phyloP scores from a whole-genome alignment of 768 basidiomycete species.

The Mycena rebaudengoi region DNA sequence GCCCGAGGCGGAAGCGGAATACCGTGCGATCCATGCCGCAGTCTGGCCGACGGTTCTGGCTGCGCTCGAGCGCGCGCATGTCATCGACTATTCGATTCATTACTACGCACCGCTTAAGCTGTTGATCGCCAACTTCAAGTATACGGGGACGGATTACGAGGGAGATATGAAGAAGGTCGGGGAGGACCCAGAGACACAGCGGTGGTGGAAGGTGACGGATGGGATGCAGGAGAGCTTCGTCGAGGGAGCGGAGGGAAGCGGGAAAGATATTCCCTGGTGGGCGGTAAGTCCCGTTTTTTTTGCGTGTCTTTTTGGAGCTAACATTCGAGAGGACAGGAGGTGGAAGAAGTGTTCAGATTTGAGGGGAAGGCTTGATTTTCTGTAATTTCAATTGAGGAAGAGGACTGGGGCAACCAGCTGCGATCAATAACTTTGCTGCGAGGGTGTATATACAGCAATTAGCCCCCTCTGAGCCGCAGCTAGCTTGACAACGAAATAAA shows the following conservation, averaged over 20 bases:
- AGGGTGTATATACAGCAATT: no score
- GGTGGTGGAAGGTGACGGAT: constrained; percentile 84
- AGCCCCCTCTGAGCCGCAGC: no score
- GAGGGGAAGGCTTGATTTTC: constrained; percentile 47
- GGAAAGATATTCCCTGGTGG: constrained; percentile 77
- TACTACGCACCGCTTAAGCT: constrained; percentile 69
- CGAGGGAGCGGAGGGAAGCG: constrained; percentile 75
- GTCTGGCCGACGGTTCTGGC: constrained; percentile 79
- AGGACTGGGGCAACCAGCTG: no score
- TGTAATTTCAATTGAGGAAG: neutral
- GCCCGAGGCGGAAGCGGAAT: constrained; percentile 57
- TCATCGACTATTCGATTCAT: constrained; percentile 81
- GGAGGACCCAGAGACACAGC: constrained; percentile 72
- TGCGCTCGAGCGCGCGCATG: constrained; percentile 67
- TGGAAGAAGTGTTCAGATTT: constrained; percentile 78
- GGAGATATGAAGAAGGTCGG: constrained; percentile 72
- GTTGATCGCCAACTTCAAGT: constrained; percentile 84
- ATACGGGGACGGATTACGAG: constrained; percentile 70
- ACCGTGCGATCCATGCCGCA: constrained; percentile 63
- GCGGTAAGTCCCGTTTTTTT: constrained; percentile 47
- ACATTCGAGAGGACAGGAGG: constrained; percentile 39
- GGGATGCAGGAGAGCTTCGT: constrained; percentile 81
- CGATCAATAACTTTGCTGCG: no score
- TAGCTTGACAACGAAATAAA: no score
- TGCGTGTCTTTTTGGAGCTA: neutral